Conservation (phyloP, 805 yeast genomes). For the Teunomyces aglyptinius region DNA sequence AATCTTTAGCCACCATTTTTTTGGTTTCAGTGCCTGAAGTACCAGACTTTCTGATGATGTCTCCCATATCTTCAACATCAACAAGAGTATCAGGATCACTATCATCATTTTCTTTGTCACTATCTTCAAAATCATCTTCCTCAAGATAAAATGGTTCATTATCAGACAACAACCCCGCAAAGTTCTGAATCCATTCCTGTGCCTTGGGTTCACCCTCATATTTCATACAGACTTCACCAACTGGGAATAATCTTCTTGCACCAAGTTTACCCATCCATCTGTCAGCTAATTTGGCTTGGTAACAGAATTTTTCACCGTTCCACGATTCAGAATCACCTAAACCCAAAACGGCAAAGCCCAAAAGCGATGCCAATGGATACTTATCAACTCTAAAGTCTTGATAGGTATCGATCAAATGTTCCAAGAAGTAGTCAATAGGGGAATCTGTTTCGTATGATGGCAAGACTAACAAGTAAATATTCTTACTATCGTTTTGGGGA, state of each 20-base stretch:
- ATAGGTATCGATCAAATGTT: conserved; percentile 73
- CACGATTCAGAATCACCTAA: conserved; percentile 86
- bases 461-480: conserved; percentile 67
- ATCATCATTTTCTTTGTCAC: conserved; percentile 42
- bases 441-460: conserved; percentile 94
- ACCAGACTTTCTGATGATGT: conserved; percentile 44
- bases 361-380: conserved; percentile 63
- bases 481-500: conserved; percentile 45
- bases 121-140: conserved; percentile 56
- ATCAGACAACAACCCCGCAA: conserved; percentile 63
- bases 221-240: conserved; percentile 83
- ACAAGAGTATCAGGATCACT: conserved; percentile 45
- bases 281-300: conserved; percentile 77
- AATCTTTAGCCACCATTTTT: conserved; percentile 85
- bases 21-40: conserved; percentile 37
- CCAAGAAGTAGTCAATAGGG: conserved; percentile 84
- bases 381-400: conserved; percentile 86
- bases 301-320: conserved; percentile 74
- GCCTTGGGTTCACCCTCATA: conserved; percentile 58
- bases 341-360: conserved; percentile 85
- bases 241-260: conserved; percentile 78
- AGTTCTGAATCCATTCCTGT: conserved; percentile 63
- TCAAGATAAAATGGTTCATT: conserved; percentile 64
- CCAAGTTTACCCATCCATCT: conserved; percentile 77
- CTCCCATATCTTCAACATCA: conserved; percentile 89